A percentile compares a stretch with the other conserved stretches of the same genome.
Conservation (phyloP, 192 early-diverging fungal genomes). For the Jimgerdemannia lactiflua region DNA sequence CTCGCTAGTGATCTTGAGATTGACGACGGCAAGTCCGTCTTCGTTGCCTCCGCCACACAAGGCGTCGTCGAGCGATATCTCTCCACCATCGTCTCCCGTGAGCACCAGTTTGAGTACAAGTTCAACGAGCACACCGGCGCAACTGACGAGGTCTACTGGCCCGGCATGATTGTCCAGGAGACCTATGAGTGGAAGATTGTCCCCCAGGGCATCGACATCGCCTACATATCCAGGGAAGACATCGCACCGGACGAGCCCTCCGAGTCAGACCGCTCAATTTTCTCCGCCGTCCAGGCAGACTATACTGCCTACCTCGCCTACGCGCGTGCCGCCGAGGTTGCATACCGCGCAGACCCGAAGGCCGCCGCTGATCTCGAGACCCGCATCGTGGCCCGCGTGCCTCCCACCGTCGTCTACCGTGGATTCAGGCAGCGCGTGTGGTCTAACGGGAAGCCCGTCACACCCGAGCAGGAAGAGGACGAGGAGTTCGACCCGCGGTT, state of each 20-base stretch:
- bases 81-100: slow-evolving; percentile 1
- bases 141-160: slow-evolving; percentile 3
- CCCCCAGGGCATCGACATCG: slow-evolving; percentile 11
- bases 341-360: neutral
- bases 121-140: slow-evolving; percentile 5
- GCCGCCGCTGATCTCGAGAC: neutral
- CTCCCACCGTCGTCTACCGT: neutral
- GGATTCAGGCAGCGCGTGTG: too few relatives aligned
- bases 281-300: neutral
- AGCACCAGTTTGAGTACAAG: slow-evolving; percentile 1
- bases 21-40: neutral
- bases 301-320: neutral
- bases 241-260: neutral
- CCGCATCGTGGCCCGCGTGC: neutral
- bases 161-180: slow-evolving; percentile 6
- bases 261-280: neutral
- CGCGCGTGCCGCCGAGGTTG: neutral
- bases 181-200: neutral
- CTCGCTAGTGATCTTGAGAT: neutral
- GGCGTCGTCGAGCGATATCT: slow-evolving; percentile 1
- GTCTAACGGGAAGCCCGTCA: too few relatives aligned
- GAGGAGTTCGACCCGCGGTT: too few relatives aligned
- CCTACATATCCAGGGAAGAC: slow-evolving; percentile 20
- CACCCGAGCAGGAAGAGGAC: too few relatives aligned
- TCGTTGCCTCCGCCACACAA: slow-evolving; percentile 1